Evolutionary conservation across 2,329 filamentous ascomycete species (phyloP).

Genomic region (Apiospora phragmitis): DNA sequence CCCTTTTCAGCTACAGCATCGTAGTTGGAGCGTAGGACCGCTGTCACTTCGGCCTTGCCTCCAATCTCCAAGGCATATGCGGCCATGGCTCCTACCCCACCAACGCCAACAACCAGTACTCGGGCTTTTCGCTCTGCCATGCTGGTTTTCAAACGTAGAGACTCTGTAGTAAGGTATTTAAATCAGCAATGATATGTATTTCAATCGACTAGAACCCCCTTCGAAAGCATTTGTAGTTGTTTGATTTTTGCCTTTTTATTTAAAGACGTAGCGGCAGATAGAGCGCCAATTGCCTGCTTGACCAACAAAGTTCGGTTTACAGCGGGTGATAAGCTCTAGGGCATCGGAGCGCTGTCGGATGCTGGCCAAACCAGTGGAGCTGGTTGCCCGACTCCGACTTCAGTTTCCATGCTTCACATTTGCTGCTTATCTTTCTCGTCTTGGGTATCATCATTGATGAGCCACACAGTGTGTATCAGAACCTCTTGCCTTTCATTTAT

Average conservation of each 20-base stretch:
- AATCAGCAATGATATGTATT: background rate
- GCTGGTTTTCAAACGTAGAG: background rate
- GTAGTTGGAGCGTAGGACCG: constrained; percentile 59
- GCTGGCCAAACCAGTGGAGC: background rate
- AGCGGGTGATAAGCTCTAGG: background rate
- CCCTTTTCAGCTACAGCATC: constrained; percentile 45
- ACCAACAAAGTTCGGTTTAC: background rate
- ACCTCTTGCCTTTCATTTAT: background rate
- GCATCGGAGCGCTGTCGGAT: background rate
- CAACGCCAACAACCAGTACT: constrained; percentile 54
- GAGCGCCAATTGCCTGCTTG: background rate
- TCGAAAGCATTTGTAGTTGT: background rate
- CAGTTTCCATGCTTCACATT: background rate
- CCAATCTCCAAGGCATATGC: constrained; percentile 54
- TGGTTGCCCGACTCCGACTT: background rate
- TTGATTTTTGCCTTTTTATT: background rate
- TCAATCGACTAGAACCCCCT: background rate
- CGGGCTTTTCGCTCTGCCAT: constrained; percentile 31
- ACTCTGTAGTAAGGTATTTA: no score
- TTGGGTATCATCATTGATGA: background rate
- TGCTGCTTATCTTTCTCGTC: background rate
- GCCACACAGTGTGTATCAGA: background rate
- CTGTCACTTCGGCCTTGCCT: constrained; percentile 51
- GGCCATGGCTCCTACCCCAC: constrained; percentile 57
- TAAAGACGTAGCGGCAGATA: background rate